These are phyloP conservation scores for Pseudogymnoascus sp. DNA, from an alignment of 2,329 filamentous ascomycete species.

Conservation along the genomic window DNA sequence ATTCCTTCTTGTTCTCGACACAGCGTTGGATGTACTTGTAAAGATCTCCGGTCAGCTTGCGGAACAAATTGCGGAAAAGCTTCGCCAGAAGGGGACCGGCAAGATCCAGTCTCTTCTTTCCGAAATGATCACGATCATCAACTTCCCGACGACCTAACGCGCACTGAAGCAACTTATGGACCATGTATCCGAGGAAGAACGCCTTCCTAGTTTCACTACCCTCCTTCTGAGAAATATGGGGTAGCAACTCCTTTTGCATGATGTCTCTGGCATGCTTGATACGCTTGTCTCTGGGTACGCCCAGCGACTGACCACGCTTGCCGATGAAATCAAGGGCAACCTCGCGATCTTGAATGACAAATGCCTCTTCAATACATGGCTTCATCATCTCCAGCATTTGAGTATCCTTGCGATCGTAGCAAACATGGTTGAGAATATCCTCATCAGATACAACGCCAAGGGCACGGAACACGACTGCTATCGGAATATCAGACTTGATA, in stretches of 20 bases:
- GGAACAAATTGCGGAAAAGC: slow-evolving; percentile 85
- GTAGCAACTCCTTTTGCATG: slow-evolving; percentile 91
- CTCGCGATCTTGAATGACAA: slow-evolving; percentile 91
- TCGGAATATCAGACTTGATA: slow-evolving; percentile 86
- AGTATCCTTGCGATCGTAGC: slow-evolving; percentile 88
- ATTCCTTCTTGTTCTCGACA: slow-evolving; percentile 80
- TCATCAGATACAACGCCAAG: slow-evolving; percentile 94
- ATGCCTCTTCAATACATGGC: slow-evolving; percentile 93
- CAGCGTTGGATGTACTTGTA: slow-evolving; percentile 86
- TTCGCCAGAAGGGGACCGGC: slow-evolving; percentile 93
- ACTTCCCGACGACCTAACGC: slow-evolving; percentile 86
- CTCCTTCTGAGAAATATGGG: slow-evolving; percentile 91
- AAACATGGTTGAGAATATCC: slow-evolving; percentile 96
- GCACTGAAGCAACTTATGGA: slow-evolving; percentile 89
- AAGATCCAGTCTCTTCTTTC: slow-evolving; percentile 94
- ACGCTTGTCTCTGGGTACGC: slow-evolving; percentile 75
- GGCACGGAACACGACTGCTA: slow-evolving; percentile 91
- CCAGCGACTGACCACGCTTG: slow-evolving; percentile 72
- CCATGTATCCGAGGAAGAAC: slow-evolving; percentile 98
- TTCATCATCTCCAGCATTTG: slow-evolving; percentile 97
- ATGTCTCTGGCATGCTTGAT: slow-evolving; percentile 88
- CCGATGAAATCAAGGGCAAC: slow-evolving; percentile 93
- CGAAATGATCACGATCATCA: slow-evolving; percentile 97
- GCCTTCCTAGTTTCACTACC: slow-evolving; percentile 94
- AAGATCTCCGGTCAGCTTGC: slow-evolving; percentile 84